A percentile compares a stretch with the other conserved stretches of the same genome.
Evolutionary conservation across 257 asterid species (phyloP).

Genomic region (Craterostigma plantagineum): DNA sequence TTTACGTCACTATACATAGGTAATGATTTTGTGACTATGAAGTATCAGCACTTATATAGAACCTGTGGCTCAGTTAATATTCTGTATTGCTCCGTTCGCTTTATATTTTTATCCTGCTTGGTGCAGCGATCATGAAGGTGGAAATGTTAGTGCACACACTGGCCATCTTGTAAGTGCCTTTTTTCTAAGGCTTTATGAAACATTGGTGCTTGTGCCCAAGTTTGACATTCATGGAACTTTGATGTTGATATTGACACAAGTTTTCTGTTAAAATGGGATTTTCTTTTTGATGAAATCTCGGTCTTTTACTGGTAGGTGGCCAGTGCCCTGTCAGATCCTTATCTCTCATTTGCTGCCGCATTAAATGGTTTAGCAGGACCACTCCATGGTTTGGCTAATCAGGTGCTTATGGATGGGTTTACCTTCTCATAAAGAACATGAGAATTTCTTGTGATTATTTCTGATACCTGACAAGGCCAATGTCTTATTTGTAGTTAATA

Average conservation of each 20-base stretch:
- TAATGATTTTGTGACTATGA: conserved; percentile 9
- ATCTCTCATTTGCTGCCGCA: conserved; percentile 98
- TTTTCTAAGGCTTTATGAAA: too few relatives aligned
- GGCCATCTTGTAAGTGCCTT: conserved; percentile 62
- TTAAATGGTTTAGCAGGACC: conserved; percentile 98
- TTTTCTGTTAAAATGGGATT: not conserved
- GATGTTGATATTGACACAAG: not conserved
- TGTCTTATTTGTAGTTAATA: too few relatives aligned
- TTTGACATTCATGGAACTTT: conserved; percentile 8
- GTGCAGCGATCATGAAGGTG: conserved; percentile 98
- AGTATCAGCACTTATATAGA: not conserved
- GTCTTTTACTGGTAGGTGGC: conserved; percentile 42
- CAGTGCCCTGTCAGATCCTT: conserved; percentile 98
- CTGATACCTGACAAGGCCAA: too few relatives aligned
- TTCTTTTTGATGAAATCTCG: not conserved
- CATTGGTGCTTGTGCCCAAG: too few relatives aligned
- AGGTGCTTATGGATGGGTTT: conserved; percentile 28
- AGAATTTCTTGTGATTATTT: too few relatives aligned
- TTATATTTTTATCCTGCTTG: conserved; percentile 9
- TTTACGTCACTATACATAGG: conserved; percentile 89
- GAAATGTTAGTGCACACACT: conserved; percentile 99
- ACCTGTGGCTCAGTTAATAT: conserved; percentile 1
- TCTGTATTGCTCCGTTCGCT: conserved; percentile 3
- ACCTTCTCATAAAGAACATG: too few relatives aligned
- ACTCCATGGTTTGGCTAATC: conserved; percentile 98